These are phyloP conservation scores for Bertia moriformis DNA, from an alignment of 2,329 filamentous ascomycete genomes.

Conservation along the genomic window DNA sequence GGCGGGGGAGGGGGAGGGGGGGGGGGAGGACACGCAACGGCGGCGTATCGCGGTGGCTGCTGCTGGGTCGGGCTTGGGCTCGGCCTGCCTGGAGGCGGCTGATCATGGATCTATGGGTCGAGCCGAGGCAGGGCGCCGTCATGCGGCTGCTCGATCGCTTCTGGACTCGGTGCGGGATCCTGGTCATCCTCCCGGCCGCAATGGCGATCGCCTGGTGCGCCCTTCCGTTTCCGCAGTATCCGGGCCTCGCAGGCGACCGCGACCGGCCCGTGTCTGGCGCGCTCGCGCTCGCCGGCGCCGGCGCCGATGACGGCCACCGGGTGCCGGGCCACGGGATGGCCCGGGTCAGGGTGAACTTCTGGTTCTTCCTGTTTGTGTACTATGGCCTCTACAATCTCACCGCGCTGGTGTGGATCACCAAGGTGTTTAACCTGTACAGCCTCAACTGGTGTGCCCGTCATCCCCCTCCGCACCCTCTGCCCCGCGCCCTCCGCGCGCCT, in stretches of 20 bases:
- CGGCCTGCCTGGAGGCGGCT: too few species aligned
- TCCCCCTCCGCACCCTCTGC: not conserved
- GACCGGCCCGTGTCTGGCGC: slow-evolving; percentile 9
- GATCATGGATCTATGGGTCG: too few species aligned
- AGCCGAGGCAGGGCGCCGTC: too few species aligned
- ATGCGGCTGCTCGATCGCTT: slow-evolving; percentile 48
- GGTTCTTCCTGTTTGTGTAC: slow-evolving; percentile 59
- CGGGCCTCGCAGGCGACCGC: slow-evolving; percentile 28
- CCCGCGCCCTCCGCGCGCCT: not conserved
- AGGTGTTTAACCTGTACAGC: slow-evolving; percentile 57
- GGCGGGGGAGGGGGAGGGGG: too few species aligned
- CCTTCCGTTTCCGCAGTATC: slow-evolving; percentile 49
- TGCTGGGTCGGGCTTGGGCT: too few species aligned
- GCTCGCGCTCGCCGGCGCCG: slow-evolving; percentile 9
- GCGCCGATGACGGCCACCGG: slow-evolving; percentile 18
- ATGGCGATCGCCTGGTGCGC: slow-evolving; percentile 52
- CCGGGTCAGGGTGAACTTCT: slow-evolving; percentile 52
- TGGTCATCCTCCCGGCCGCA: slow-evolving; percentile 45
- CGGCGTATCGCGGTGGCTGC: too few species aligned
- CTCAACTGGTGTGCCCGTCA: slow-evolving; percentile 39
- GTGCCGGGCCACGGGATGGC: slow-evolving; percentile 48
- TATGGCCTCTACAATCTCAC: slow-evolving; percentile 57
- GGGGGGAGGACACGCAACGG: too few species aligned
- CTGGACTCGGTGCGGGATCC: slow-evolving; percentile 46
- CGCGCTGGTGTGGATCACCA: slow-evolving; percentile 57